Evolutionary conservation across 106 monocot genomes (phyloP), one percentile per base, ranked within the genome.

Genomic region (Gastrodia elata): DNA sequence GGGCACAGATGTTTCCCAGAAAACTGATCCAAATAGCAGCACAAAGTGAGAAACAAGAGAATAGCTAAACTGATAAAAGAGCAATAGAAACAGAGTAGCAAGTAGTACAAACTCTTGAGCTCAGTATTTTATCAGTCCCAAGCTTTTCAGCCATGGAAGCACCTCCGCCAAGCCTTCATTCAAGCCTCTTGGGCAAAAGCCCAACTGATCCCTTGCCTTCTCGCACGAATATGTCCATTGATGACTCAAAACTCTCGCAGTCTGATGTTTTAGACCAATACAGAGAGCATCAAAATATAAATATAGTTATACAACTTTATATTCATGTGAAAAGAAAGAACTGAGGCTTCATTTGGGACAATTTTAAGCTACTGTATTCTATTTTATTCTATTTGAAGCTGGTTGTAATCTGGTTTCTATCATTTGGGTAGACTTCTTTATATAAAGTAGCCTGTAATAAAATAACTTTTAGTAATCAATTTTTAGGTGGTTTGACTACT

Each of bases 141-240:
- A 42, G 36, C 78, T 75, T 83, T 87, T 93, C 36, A 98, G 83
- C 91, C 93, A 98, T 25, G 61, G 64, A 73, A 98, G 88, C 33
- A 85, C 83, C 77, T 98, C 98, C 4, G 76, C 72, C 24, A 93
- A 57, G 33, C 98, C 98, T 75, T 93, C 91, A 43, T 75, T 81
- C 83, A 98, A 89, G 77, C 82, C 85, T 80, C 93, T 93, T 14
- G 98, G 98, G 18, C 15, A 68, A 71, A 93, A 98, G 13, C 82
- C 84, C 42, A 93, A 73, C 72, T 98, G 88, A 41, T 68, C 58
- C 70, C 78, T 93, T 1, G 98, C 98, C 74, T 93, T 98, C 4
- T 93, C 82, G 52, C 98, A 98, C 2, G 98, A 93, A 85, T 93
- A 98, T 46, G 91, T 87, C 93, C 98, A 98, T 72, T 93, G 90